Conservation (phyloP, 306 rosid species). For the Ziziphus jujuba region DNA sequence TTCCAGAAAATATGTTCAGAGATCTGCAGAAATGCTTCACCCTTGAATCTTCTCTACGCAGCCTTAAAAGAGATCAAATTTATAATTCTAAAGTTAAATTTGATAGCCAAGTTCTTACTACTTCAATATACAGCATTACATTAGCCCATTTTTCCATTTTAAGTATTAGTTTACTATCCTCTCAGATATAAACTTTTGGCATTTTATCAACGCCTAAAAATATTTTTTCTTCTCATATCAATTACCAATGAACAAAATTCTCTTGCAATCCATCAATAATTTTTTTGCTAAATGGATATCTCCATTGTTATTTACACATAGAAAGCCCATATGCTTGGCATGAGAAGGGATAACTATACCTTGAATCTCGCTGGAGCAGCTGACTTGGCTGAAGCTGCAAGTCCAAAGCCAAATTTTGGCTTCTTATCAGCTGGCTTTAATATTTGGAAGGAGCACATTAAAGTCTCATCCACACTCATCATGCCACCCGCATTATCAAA, state of each 20-base stretch:
- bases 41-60: too few relatives aligned
- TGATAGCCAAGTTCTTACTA: too few relatives aligned
- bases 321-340: neutral
- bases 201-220: neutral
- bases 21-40: too few relatives aligned
- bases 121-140: too few relatives aligned
- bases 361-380: constrained; percentile 39
- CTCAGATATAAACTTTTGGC: too few relatives aligned
- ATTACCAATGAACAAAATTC: neutral
- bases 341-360: constrained; percentile 40
- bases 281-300: neutral
- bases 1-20: too few relatives aligned
- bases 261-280: neutral
- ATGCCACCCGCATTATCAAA: constrained; percentile 91
- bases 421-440: constrained; percentile 68
- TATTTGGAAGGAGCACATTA: constrained; percentile 79
- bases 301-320: too few relatives aligned
- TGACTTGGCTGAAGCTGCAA: constrained; percentile 33
- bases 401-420: constrained; percentile 52
- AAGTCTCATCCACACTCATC: constrained; percentile 77
- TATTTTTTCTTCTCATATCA: neutral
- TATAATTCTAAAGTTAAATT: neutral
- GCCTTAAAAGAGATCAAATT: neutral
- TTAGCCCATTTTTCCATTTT: too few relatives aligned
- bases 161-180: too few relatives aligned